Conservation (phyloP, 176 grass and related monocot species). For the Carex pumila region DNA sequence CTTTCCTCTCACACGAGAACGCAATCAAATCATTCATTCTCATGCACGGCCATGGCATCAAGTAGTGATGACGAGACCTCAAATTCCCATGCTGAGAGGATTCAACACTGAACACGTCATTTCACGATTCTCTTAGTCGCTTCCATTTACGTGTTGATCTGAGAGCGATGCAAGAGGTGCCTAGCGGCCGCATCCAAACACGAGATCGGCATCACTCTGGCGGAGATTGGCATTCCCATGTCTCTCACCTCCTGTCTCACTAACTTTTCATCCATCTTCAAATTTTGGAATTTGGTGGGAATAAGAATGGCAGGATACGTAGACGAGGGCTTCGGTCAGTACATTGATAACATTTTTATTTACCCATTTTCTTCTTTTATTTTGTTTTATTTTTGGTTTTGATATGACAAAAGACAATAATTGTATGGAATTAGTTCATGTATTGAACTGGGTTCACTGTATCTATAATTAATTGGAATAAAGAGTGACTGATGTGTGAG, state of each 20-base stretch:
- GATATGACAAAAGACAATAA: no score
- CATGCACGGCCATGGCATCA: not conserved
- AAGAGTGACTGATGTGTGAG: no score
- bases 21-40: not conserved
- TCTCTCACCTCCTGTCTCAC: slow-evolving; percentile 5
- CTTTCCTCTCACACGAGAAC: not conserved
- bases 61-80: not conserved
- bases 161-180: not conserved
- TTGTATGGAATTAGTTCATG: no score
- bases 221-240: slow-evolving; percentile 1
- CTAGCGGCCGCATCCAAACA: not conserved
- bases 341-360: not conserved
- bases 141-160: slow-evolving; percentile 25
- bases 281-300: not conserved
- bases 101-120: slow-evolving; percentile 11
- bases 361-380: not conserved
- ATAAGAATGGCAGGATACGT: not conserved
- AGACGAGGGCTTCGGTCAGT: not conserved
- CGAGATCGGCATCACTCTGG: not conserved
- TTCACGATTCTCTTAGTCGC: slow-evolving; percentile 23
- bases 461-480: no score
- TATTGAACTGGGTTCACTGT: no score
- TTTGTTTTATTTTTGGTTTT: not conserved
- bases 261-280: slow-evolving; percentile 2
- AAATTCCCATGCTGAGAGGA: not conserved